Conservation (phyloP, 208 protist genomes). For the Phytomonas serpens region DNA sequence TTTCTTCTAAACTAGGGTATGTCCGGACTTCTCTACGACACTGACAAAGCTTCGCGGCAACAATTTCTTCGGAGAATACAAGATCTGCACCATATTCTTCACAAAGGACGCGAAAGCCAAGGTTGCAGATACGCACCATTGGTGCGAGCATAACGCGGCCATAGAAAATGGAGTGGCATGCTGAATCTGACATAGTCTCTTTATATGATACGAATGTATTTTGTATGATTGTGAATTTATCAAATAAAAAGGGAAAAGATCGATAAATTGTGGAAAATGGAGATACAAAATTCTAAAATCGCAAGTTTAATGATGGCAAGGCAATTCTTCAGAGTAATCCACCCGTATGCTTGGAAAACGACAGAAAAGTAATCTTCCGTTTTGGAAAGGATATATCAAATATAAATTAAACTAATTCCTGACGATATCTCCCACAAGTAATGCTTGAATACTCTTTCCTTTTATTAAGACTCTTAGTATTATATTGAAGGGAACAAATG, state of each 20-base stretch:
- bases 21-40: constrained; percentile 50
- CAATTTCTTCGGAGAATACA: constrained; percentile 96
- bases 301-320: background rate
- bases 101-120: constrained; percentile 91
- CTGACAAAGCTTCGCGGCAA: constrained; percentile 87
- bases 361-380: background rate
- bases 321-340: background rate
- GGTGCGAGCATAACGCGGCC: constrained; percentile 89
- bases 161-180: constrained; percentile 37
- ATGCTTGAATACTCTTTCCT: constrained; percentile 3
- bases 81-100: constrained; percentile 91
- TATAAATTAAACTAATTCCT: constrained; percentile 5
- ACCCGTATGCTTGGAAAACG: background rate
- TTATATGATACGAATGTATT: constrained; percentile 8
- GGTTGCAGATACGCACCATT: constrained; percentile 92
- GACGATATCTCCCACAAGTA: background rate
- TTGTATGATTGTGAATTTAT: background rate
- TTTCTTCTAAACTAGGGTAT: constrained; percentile 25
- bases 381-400: background rate
- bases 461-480: background rate
- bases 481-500: background rate
- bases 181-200: background rate
- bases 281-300: constrained; percentile 4
- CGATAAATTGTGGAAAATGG: background rate
- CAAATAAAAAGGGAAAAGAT: constrained; percentile 13